Percentiles rank a stretch among this genome's conserved stretches.
These are phyloP conservation scores for Solanum gandarillasii DNA, from an alignment of 257 asterid genomes.

Conservation along the genomic window DNA sequence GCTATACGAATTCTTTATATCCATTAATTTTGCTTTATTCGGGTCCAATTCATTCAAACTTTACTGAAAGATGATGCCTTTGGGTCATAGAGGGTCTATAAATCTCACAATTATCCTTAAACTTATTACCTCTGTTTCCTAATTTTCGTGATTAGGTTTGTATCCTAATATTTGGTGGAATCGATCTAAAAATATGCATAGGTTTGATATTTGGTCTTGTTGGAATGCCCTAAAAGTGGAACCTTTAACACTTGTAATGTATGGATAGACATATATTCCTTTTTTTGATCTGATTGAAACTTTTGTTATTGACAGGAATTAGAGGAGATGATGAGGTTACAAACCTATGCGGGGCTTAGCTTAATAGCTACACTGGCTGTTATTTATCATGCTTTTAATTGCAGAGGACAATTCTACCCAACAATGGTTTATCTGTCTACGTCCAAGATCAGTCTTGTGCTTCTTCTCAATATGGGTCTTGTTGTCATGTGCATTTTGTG, in stretches of 20 bases:
- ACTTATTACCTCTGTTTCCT: background rate
- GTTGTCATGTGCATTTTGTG: constrained; percentile 79
- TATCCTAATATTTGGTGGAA: background rate
- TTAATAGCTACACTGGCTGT: constrained; percentile 58
- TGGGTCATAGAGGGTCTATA: background rate
- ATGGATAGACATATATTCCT: background rate
- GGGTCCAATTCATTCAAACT: background rate
- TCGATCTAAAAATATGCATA: background rate
- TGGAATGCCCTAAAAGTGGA: background rate
- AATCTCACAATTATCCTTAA: background rate
- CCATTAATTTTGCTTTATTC: background rate
- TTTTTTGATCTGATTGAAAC: constrained; percentile 1
- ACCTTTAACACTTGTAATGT: background rate
- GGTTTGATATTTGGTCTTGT: background rate
- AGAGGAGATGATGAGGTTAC: constrained; percentile 66
- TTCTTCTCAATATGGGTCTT: constrained; percentile 82
- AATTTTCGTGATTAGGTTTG: background rate
- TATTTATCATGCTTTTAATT: constrained; percentile 66
- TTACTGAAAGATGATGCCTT: background rate
- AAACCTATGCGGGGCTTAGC: constrained; percentile 75
- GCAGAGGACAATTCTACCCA: constrained; percentile 92
- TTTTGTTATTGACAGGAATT: constrained; percentile 28
- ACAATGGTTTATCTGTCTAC: constrained; percentile 87
- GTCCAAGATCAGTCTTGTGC: constrained; percentile 82
- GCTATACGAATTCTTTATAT: background rate